Percentiles rank a stretch among this genome's conserved stretches.
Evolutionary conservation across 106 monocot genomes (phyloP).

Genomic region (Acorus calamus): DNA sequence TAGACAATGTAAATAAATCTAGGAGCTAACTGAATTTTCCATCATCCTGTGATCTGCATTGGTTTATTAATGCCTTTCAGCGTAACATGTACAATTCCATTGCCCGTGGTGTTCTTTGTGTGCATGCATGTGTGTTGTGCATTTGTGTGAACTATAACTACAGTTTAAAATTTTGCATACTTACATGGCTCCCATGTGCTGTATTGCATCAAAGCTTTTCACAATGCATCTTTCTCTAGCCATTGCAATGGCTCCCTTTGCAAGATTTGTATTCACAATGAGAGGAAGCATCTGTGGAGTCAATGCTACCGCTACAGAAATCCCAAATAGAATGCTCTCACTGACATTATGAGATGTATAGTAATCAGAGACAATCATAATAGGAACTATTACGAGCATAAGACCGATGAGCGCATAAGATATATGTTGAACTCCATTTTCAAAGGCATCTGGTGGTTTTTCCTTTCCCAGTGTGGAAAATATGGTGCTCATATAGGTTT

Average conservation of each 20-base stretch:
- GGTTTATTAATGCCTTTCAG: no score
- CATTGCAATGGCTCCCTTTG: constrained; percentile 42
- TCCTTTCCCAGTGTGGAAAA: constrained; percentile 28
- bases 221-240: constrained; percentile 35
- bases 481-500: constrained; percentile 35
- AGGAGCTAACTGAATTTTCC: no score
- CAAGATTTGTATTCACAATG: constrained; percentile 39
- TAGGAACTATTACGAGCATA: constrained; percentile 19
- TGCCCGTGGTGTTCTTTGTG: no score
- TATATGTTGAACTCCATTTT: constrained; percentile 21
- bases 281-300: constrained; percentile 50
- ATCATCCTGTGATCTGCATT: no score
- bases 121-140: no score
- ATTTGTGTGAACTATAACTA: no score
- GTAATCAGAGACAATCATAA: constrained; percentile 21
- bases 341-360: constrained; percentile 18
- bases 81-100: no score
- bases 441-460: constrained; percentile 21
- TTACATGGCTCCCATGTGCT: constrained; percentile 42
- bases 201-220: constrained; percentile 30
- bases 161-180: not conserved
- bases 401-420: constrained; percentile 29
- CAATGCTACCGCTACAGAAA: constrained; percentile 29
- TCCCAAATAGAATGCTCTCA: constrained; percentile 35
- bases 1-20: no score